Evolutionary conservation across 1,284 basidiomycete genomes (phyloP), one percentile per base, ranked within the genome.

Genomic region (Leccinum idahoense): DNA sequence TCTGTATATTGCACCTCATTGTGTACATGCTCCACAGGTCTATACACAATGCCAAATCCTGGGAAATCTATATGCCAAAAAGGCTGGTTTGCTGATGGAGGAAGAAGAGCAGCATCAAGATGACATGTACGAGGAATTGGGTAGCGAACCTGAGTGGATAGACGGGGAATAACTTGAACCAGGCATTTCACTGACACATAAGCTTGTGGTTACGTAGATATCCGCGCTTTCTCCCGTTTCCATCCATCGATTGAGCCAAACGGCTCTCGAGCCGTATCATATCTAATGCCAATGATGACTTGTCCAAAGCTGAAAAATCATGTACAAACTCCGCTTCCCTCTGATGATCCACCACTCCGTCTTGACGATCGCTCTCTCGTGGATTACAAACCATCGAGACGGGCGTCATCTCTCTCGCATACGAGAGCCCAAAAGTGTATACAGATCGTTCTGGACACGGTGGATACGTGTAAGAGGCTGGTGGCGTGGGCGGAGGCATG

Each of bases 221-320:
- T 39, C 37, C 37, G 37, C 37, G 12, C 37, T 39, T 39, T 39
- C 37, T 39, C 37, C 12, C 37, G 37, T 39, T 39, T 39, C 37
- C 37, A 12, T 39, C 37, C 37, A 39, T 39, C 12, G 12, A 39
- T 39, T 39, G 37, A 39, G 37, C 37, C 37, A 35, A 35, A 35
- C 32, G 32, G 32, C 32, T 35, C 32, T 35, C 32, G 32, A 35
- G 32, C 32, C 32, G 37, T 39, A 39, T 39, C 37, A 39, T 39
- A 39, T 39, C 37, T 39, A 39, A 39, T 39, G 37, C 37, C 37
- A 39, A 39, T 39, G 37, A 39, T 39, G 37, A 39, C 37, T 39
- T 39, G 12, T 92, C 90, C 58, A 91, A 91, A 69, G 83, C 89
- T 1, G 90, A 93, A 76, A 84, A 83, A 69, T 83, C 89, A 1